Conservation (phyloP, 306 rosid species). For the Quercus suber region DNA sequence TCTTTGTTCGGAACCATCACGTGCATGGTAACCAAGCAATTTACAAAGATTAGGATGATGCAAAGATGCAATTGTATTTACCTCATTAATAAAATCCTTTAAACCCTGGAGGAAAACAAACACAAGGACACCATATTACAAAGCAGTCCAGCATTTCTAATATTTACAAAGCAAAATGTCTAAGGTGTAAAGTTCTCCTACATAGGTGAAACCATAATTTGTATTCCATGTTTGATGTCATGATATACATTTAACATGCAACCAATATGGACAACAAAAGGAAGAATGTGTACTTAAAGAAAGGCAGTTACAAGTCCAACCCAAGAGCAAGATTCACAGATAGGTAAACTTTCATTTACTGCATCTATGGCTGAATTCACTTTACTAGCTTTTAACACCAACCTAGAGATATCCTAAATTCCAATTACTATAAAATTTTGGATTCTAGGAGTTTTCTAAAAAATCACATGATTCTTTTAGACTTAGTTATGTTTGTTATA, state of each 20-base stretch:
- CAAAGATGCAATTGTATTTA: slow-evolving; percentile 70
- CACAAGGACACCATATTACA: slow-evolving; percentile 12
- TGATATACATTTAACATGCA: neutral
- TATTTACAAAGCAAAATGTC: neutral
- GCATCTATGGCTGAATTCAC: slow-evolving; percentile 1
- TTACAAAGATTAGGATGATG: slow-evolving; percentile 98
- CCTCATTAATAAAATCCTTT: slow-evolving; percentile 82
- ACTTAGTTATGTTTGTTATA: neutral
- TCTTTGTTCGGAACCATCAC: slow-evolving; percentile 73
- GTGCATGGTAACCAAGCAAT: slow-evolving; percentile 92
- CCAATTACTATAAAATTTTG: neutral
- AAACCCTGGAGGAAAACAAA: slow-evolving; percentile 57
- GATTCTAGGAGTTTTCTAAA: neutral
- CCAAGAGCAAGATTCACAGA: neutral
- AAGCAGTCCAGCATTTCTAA: neutral
- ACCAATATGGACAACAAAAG: neutral
- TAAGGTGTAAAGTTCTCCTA: neutral
- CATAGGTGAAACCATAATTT: neutral
- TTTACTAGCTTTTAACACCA: neutral
- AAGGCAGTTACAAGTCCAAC: neutral
- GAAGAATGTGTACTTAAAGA: neutral
- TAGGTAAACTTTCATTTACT: neutral
- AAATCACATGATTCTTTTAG: neutral
- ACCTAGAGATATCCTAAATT: neutral
- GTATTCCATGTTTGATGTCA: neutral